These are phyloP conservation scores for Multifurca ochricompacta DNA, from an alignment of 768 basidiomycete genomes.

Conservation along the genomic window DNA sequence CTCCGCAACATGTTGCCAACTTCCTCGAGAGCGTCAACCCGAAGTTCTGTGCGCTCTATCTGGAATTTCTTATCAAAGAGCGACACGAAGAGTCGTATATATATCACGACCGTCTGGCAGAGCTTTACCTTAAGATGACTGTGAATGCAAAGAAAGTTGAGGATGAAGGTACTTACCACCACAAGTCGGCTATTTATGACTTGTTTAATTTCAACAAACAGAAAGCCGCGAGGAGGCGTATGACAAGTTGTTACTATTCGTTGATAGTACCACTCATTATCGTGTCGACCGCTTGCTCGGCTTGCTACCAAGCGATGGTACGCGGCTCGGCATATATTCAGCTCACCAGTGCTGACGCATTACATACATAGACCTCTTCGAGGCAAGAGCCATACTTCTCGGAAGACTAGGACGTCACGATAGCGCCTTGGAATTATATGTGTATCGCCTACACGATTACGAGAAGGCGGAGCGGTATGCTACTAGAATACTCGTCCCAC, in stretches of 20 bases:
- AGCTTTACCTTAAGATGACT: conserved; percentile 73
- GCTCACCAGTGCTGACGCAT: background rate
- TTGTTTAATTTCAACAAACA: conserved; percentile 24
- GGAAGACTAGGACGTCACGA: conserved; percentile 89
- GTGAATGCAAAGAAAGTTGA: conserved; percentile 47
- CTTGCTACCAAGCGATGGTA: conserved; percentile 75
- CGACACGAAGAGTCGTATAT: conserved; percentile 54
- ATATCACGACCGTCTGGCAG: conserved; percentile 87
- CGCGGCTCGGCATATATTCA: conserved; percentile 15
- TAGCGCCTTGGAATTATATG: conserved; percentile 91
- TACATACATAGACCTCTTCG: conserved; percentile 59
- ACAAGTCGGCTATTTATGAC: background rate
- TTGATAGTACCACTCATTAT: conserved; percentile 62
- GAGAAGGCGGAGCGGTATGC: conserved; percentile 82
- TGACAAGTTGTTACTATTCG: conserved; percentile 67
- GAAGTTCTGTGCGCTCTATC: conserved; percentile 63
- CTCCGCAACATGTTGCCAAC: conserved; percentile 63
- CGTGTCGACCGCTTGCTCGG: conserved; percentile 75
- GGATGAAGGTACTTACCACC: conserved; percentile 42
- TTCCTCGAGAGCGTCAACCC: conserved; percentile 70
- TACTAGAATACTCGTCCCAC: no score
- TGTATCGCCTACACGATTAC: conserved; percentile 78
- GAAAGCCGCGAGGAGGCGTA: conserved; percentile 47
- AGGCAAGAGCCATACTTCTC: conserved; percentile 86
- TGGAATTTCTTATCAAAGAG: conserved; percentile 78